Evolutionary conservation across 2,329 filamentous ascomycete genomes (phyloP).

Genomic region (Coniochaeta pulveracea): DNA sequence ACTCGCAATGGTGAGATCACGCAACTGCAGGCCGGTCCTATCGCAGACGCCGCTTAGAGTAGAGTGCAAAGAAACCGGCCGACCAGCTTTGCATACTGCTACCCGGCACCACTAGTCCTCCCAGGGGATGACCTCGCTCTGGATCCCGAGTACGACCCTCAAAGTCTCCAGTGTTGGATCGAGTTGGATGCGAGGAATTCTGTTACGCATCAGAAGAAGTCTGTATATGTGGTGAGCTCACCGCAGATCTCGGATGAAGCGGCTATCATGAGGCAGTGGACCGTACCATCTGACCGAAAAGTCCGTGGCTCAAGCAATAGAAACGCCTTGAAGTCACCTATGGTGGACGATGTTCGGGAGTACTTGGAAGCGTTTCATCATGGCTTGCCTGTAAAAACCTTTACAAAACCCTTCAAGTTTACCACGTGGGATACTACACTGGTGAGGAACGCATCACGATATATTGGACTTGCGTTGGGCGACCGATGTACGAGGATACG

Average conservation of each 20-base stretch:
- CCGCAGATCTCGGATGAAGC: slow-evolving; percentile 27
- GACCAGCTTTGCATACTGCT: neutral
- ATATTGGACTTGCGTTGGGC: slow-evolving; percentile 32
- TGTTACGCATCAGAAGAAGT: slow-evolving; percentile 30
- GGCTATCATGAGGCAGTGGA: slow-evolving; percentile 30
- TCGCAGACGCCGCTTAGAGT: no score
- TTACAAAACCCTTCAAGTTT: slow-evolving; percentile 30
- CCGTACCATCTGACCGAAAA: slow-evolving; percentile 12
- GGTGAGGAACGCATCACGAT: slow-evolving; percentile 12
- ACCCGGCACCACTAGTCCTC: slow-evolving; percentile 30
- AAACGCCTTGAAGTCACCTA: slow-evolving; percentile 12
- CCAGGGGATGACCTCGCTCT: slow-evolving; percentile 46
- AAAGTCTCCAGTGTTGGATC: slow-evolving; percentile 41
- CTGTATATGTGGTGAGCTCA: slow-evolving; percentile 40
- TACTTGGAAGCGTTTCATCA: slow-evolving; percentile 39
- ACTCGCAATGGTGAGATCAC: no score
- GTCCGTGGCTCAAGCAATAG: slow-evolving; percentile 7
- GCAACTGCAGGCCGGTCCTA: no score
- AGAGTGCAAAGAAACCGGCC: no score
- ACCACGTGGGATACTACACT: slow-evolving; percentile 29
- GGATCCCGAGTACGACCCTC: slow-evolving; percentile 37
- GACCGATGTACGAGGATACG: slow-evolving; percentile 35
- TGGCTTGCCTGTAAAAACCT: slow-evolving; percentile 34
- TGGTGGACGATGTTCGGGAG: slow-evolving; percentile 16
- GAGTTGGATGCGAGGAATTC: slow-evolving; percentile 33